Conservation (phyloP, 2,329 filamentous ascomycete genomes). For the Aspergillus texensis region DNA sequence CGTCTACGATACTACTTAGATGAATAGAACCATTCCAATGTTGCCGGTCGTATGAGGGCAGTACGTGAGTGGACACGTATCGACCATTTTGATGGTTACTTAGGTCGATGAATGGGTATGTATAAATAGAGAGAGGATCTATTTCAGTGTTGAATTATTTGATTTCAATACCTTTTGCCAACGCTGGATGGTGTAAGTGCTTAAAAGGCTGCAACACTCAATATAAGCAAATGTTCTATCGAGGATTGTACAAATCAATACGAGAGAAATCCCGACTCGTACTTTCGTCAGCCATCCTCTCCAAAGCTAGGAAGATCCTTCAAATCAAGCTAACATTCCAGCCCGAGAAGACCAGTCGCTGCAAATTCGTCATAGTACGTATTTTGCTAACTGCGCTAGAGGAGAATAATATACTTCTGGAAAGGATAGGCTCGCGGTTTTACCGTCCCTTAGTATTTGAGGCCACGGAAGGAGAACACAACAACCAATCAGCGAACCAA, state of each 20-base stretch:
- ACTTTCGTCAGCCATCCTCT: background rate
- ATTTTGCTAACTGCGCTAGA: background rate
- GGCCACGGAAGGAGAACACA: too few species aligned
- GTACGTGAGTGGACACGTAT: background rate
- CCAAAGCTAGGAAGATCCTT: background rate
- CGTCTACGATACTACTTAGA: background rate
- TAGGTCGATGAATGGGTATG: background rate
- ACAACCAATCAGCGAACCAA: too few species aligned
- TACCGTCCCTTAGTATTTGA: background rate
- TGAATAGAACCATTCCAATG: background rate
- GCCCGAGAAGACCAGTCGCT: too few species aligned
- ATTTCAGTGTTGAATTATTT: background rate
- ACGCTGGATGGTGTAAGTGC: background rate
- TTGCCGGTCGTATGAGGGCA: background rate
- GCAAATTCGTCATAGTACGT: background rate
- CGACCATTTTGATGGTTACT: background rate
- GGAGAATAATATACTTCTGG: background rate
- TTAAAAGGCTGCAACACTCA: background rate
- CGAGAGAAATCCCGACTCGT: background rate
- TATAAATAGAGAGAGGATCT: background rate
- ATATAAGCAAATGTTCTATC: background rate
- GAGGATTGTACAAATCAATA: background rate
- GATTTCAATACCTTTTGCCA: background rate
- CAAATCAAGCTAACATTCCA: background rate
- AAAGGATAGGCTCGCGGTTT: background rate